A percentile compares a stretch with the other conserved stretches of the same genome.
Conservation (phyloP, 129 eudicot genomes). For the Ambrosia artemisiifolia region DNA sequence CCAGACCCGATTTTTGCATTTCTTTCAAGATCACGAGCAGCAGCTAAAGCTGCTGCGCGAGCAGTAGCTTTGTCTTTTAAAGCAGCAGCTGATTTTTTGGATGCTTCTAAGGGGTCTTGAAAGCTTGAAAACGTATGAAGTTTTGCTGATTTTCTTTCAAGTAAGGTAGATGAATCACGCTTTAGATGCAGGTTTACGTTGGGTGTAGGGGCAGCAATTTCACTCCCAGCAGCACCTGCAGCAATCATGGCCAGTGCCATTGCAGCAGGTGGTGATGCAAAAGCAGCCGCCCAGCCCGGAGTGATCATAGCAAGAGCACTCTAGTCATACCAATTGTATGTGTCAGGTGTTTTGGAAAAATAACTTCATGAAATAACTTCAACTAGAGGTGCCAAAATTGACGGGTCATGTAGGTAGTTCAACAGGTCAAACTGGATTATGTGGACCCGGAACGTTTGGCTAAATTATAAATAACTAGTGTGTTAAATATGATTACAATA, state of each 20-base stretch:
- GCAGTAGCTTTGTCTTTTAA: slow-evolving; percentile 88
- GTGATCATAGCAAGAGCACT: slow-evolving; percentile 84
- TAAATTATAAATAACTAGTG: neutral
- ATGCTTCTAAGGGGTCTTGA: slow-evolving; percentile 60
- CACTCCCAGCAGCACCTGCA: slow-evolving; percentile 94
- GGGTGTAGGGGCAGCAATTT: slow-evolving; percentile 39
- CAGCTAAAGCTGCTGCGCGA: slow-evolving; percentile 86
- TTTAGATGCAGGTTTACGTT: slow-evolving; percentile 46
- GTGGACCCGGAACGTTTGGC: neutral
- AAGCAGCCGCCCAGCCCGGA: slow-evolving; percentile 95
- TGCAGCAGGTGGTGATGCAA: slow-evolving; percentile 98
- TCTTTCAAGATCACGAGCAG: slow-evolving; percentile 93
- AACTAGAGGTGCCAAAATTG: neutral
- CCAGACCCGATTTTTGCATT: slow-evolving; percentile 87
- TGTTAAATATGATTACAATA: neutral
- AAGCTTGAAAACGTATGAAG: slow-evolving; percentile 90
- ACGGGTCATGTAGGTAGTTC: neutral
- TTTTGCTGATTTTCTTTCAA: slow-evolving; percentile 60
- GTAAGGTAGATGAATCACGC: slow-evolving; percentile 65
- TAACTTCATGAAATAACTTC: neutral
- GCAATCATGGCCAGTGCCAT: slow-evolving; percentile 92
- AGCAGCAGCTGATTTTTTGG: slow-evolving; percentile 39
- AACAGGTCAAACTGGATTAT: neutral
- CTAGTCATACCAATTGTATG: slow-evolving; percentile 35
- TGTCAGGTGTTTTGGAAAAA: neutral